These are phyloP conservation scores for Aureobasidium sp. DNA, from an alignment of 2,329 filamentous ascomycete species.

Conservation along the genomic window DNA sequence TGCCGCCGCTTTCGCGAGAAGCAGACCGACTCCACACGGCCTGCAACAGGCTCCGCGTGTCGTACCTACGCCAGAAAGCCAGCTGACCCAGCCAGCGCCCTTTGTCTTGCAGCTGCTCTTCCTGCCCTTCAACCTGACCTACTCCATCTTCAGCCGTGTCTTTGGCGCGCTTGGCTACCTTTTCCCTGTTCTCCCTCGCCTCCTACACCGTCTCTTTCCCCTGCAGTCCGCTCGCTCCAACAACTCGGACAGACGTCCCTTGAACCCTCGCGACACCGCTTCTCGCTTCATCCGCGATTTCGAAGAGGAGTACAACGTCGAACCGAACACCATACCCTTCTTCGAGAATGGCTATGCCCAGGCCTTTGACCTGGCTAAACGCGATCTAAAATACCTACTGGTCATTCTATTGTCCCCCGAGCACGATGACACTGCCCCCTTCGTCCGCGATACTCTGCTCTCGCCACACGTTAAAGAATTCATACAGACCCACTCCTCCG, in stretches of 20 bases:
- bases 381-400: conserved; percentile 84
- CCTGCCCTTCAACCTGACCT: conserved; percentile 72
- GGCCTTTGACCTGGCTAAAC: conserved; percentile 81
- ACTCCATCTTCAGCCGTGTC: conserved; percentile 58
- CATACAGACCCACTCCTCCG: conserved; percentile 64
- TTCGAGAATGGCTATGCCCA: conserved; percentile 86
- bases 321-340: conserved; percentile 59
- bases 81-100: conserved; percentile 60
- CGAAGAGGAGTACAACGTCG: conserved; percentile 76
- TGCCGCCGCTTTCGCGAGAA: conserved; percentile 16
- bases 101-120: conserved; percentile 72
- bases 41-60: conserved; percentile 73
- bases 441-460: conserved; percentile 74
- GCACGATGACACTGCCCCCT: conserved; percentile 82
- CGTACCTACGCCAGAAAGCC: conserved; percentile 62
- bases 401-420: conserved; percentile 83
- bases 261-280: conserved; percentile 81
- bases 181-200: conserved; percentile 69
- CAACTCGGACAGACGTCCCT: conserved; percentile 57
- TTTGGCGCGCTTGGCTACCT: conserved; percentile 69
- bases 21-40: conserved; percentile 22
- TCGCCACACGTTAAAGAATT: conserved; percentile 65
- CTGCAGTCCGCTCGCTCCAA: conserved; percentile 49
- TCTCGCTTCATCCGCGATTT: conserved; percentile 86
- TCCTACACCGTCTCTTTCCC: conserved; percentile 44